Evolutionary conservation across 108 stramenopile species (phyloP), one percentile per base, ranked within the genome.

Genomic region (Cyclotella baltica): DNA sequence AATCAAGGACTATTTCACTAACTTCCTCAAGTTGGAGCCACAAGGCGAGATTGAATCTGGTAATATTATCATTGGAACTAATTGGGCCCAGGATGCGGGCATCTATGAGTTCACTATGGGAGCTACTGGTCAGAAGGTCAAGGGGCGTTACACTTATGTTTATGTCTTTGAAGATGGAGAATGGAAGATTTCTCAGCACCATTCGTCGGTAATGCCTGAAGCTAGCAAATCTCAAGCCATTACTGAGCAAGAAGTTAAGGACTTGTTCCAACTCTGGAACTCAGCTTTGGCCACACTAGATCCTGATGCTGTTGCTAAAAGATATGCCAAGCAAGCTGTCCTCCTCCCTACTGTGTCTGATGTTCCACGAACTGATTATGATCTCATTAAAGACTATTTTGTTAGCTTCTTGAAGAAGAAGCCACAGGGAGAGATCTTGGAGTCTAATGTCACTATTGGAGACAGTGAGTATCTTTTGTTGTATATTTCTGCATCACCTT

Each of bases 121-220:
- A 31, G 57, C 57, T 31, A 58, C 57, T 18, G 57, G 57, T 4
- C 13, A 28, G 8, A 58, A 58, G 16, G 57, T 58, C 57, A 58
- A 58, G 57, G 57, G 57, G 30, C 27, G 57, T 28, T 58, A 58
- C 30, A 31, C 57, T 4, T 58, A 31, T 18, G 57, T 58, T 30
- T 58, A 62, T 36, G 71, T 84, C 33, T 86, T 78, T 33, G 87
- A 90, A 62, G 83, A 87, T 70, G 87, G 86, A 1, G 77, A 88
- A 47, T 90, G 89, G 89, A 89, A 87, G 84, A 89, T 89, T 66
- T 73, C 83, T 56, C 90, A 91, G 57, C 90, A 91, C 70, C 90
- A 91, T 43, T 87, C 86, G 23, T 86, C 85, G 23, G 77, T 80
- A 50, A 88, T 91, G 88, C 90, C 90, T 16, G 90, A 91, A 67